Base-by-base conservation (phyloP, 2,329 filamentous ascomycete species). In the Ascomycota sp. region DNA sequence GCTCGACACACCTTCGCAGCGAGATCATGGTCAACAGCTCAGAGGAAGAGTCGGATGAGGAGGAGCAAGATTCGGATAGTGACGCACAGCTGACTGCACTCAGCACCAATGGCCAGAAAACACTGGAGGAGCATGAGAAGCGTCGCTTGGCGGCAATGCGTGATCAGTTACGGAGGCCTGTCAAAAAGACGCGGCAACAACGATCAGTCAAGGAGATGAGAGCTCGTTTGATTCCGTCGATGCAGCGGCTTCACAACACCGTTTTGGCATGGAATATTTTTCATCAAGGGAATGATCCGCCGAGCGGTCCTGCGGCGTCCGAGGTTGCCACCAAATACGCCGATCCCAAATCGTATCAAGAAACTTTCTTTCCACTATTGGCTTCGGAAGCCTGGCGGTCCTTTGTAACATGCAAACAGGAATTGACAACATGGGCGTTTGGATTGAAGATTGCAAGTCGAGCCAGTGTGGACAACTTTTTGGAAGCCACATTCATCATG, bases 241-340 rank as follows among this genome's bases (percentile, higher is more conserved):
- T 98, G 54, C 76, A 82, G 23, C 63, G 70, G 11, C 56, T 98
- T 20, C 89, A 95, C 47, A 75, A 78, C 42, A 75, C 75, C 12
- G 82, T 98, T 30, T 67, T 98, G 3, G 69, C 77, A 32, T 98
- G 89, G 89, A 80, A 98, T 39, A 92, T 91, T 39, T 98, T 94
- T 50, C 79, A 93, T 43, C 60, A 72, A 27, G 82, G 83, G 20
- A 81, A 85, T 43, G 78, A 85, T 34, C 89, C 89, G 5, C 85
- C 89, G 0, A 75, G 69, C 30, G 70, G 70, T 11, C 72, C 74
- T 28, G 63, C 70, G 27, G 92, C 86, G 44, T 70, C 65, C 28
- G 61, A 70, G 31, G 86, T 98, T 8, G 73, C 76, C 5, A 75
- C 80, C 36, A 70, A 69, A 1, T 98, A 93, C 52, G 51, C 60